phyloP scores from a whole-genome alignment of 495 filamentous ascomycete species.

The Penicillium parvum region DNA sequence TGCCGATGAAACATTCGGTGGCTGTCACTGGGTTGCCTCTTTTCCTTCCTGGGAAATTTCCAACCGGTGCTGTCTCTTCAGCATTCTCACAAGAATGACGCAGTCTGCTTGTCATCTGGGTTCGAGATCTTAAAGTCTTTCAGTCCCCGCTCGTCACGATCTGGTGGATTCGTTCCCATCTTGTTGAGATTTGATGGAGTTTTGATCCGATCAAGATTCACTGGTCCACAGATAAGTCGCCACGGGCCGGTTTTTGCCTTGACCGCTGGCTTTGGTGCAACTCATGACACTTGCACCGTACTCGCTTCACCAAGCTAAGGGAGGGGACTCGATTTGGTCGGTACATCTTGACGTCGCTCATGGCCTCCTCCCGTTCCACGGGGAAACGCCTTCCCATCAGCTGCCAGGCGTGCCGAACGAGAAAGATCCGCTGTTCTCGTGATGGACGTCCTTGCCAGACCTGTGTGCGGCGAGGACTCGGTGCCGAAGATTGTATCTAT shows the following conservation, averaged over 20 bases:
- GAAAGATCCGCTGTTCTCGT: constrained; percentile 40
- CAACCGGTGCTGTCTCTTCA: background rate
- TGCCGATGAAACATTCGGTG: too few species aligned
- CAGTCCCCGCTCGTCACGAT: background rate
- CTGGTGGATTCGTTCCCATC: background rate
- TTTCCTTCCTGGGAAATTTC: background rate
- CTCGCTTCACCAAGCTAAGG: too few species aligned
- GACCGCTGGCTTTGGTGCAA: too few species aligned
- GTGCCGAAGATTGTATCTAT: constrained; percentile 41
- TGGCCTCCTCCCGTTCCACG: constrained; percentile 27
- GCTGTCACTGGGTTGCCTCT: background rate
- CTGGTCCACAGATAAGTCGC: background rate
- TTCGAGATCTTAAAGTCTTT: background rate
- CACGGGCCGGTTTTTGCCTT: too few species aligned
- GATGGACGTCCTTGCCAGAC: constrained; percentile 41
- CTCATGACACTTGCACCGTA: too few species aligned
- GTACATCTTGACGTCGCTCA: constrained; percentile 1
- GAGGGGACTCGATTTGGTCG: background rate
- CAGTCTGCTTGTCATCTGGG: constrained; percentile 1
- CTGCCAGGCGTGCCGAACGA: constrained; percentile 38
- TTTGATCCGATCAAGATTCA: constrained; percentile 1
- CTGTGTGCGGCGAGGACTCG: constrained; percentile 36
- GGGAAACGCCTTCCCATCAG: constrained; percentile 41
- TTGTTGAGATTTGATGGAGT: constrained; percentile 2
- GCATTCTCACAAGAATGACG: constrained; percentile 7